Conservation (phyloP, 1,139 yeast genomes). For the Nakaseomyces bracarensis region DNA sequence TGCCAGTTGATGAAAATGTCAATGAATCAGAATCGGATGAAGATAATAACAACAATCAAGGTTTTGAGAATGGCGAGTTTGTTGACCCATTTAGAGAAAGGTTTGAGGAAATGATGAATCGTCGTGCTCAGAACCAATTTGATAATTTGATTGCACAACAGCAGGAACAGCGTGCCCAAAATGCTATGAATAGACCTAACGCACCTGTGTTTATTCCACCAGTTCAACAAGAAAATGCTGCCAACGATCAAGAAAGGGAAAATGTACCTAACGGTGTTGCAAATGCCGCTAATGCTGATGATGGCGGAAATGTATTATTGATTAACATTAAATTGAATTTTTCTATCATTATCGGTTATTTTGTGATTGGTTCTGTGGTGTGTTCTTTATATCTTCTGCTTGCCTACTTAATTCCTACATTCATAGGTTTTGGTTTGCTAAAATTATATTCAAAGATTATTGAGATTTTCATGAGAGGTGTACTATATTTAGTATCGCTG, state of each 20-base stretch:
- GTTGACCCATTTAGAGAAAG: conserved; percentile 7
- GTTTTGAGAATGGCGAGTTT: conserved; percentile 8
- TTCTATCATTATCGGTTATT: conserved; percentile 22
- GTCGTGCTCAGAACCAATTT: conserved; percentile 18
- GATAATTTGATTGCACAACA: conserved; percentile 18
- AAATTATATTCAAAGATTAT: conserved; percentile 14
- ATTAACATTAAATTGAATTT: conserved; percentile 23
- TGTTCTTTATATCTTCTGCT: conserved; percentile 39
- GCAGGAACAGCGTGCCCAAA: conserved; percentile 7
- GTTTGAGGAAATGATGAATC: conserved; percentile 14
- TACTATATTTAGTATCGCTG: conserved; percentile 12
- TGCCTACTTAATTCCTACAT: conserved; percentile 49
- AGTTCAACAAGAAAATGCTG: conserved; percentile 5
- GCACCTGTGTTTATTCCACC: conserved; percentile 9
- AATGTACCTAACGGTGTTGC: conserved; percentile 6
- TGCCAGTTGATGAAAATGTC: conserved; percentile 9
- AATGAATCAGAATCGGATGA: conserved; percentile 9
- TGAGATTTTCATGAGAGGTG: conserved; percentile 14
- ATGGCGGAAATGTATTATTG: conserved; percentile 17
- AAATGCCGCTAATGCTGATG: conserved; percentile 7
- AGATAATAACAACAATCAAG: conserved; percentile 10
- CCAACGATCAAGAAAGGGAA: conserved; percentile 5
- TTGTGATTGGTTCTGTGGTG: conserved; percentile 36
- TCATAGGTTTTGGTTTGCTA: conserved; percentile 37
- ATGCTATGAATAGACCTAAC: conserved; percentile 10